Base-by-base conservation (phyloP, 140 eudicot genomes). In the Senecio squalidus region DNA sequence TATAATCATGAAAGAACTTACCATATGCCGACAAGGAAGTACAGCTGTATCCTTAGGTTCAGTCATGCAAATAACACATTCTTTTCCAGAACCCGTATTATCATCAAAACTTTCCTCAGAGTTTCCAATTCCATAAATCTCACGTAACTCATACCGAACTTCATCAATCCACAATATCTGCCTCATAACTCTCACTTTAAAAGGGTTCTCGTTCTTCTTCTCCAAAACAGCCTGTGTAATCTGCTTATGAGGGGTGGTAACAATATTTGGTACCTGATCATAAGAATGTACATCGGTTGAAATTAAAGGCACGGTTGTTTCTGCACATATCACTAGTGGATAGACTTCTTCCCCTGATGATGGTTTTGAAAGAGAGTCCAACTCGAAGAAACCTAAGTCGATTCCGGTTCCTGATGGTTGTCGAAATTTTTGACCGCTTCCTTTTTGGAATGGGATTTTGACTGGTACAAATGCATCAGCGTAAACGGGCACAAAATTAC, bases 11-110 rank as follows among this genome's bases (percentile, higher is more conserved):
- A 4, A 40, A 43, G 48, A 33, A 65, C 87, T 76, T 55, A 86
- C 95, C 95, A 86, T 76, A 73, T 86, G 95, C 48, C 95, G 68
- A 71, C 95, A 86, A 9, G 95, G 95, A 56, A 86, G 83, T 55
- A 80, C 84, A 7, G 95, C 88, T 7, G 86, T 83, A 77, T 86
- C 83, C 64, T 83, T 83, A 9, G 93, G 95, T 63, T 86, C 95
- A 0, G 93, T 79, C 85, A 86, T 68, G 76, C 95, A 86, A 40
- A 86, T 79, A 26, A 86, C 88, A 44, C 95, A 86, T 30, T 86
- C 93, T 48, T 70, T 68, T 28, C 95, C 95, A 1, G 88, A 76
- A 44, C 66, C 82, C 6, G 59, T 34, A 39, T n/a, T n/a, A n/a
- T 78, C 76, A 55, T 70, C 80, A 64, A 75, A 54, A 39, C 69